These are phyloP conservation scores for Penicillium hordei DNA, from an alignment of 2,329 filamentous ascomycete genomes.

Conservation along the genomic window DNA sequence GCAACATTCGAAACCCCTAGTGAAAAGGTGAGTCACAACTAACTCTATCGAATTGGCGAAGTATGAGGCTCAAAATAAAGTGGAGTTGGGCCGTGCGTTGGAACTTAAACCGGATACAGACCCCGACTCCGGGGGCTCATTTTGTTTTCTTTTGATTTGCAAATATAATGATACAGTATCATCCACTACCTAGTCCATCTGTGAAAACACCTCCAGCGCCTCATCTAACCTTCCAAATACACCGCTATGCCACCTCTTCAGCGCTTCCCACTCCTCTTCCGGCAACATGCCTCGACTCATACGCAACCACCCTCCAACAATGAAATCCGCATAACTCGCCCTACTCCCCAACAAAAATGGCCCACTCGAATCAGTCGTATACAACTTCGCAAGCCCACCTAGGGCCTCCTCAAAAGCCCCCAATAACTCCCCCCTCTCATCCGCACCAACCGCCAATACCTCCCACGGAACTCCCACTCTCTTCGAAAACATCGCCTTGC, in stretches of 20 bases:
- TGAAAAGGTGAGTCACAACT: too few relatives aligned
- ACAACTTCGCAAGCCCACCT: constrained; percentile 46
- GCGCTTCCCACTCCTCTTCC: constrained; percentile 49
- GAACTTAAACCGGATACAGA: too few relatives aligned
- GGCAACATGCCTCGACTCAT: constrained; percentile 48
- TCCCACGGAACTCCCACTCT: constrained; percentile 50
- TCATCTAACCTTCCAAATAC: constrained; percentile 53
- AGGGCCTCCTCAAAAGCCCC: constrained; percentile 45
- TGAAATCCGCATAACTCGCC: constrained; percentile 56
- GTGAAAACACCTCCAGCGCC: constrained; percentile 44
- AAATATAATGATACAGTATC: neutral
- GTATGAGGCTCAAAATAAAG: too few relatives aligned
- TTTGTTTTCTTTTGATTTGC: neutral
- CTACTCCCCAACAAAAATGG: constrained; percentile 51
- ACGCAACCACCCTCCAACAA: constrained; percentile 58
- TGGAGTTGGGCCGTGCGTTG: too few relatives aligned
- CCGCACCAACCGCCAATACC: constrained; percentile 37
- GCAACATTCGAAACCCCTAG: too few relatives aligned
- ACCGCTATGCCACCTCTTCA: constrained; percentile 52
- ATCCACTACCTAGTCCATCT: neutral
- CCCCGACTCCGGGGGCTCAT: too few relatives aligned
- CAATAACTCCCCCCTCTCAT: constrained; percentile 43
- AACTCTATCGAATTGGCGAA: too few relatives aligned
- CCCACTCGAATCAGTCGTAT: constrained; percentile 39
- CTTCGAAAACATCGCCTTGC: constrained; percentile 50